phyloP scores from a whole-genome alignment of 2,329 filamentous ascomycete species.

The Xylaria sp. region DNA sequence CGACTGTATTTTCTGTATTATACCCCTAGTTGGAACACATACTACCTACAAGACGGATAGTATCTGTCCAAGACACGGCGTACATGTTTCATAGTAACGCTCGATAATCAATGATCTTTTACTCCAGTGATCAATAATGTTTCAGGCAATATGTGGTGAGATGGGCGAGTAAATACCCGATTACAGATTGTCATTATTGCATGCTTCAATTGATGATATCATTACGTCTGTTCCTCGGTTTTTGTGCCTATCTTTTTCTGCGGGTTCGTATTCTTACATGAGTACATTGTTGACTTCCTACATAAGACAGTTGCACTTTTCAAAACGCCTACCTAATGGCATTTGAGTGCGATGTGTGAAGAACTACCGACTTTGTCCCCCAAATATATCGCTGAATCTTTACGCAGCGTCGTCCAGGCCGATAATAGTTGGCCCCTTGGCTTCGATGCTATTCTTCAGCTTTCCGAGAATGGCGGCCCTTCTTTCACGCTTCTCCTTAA shows the following conservation, averaged over 20 bases:
- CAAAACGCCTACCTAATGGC: not conserved
- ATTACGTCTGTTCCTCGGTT: not conserved
- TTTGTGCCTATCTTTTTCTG: constrained; percentile 6
- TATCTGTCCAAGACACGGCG: constrained; percentile 17
- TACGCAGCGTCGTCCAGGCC: constrained; percentile 61
- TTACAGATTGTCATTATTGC: not conserved
- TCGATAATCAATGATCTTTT: constrained; percentile 5
- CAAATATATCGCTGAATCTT: not conserved
- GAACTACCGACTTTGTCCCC: not conserved
- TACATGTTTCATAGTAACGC: constrained; percentile 2
- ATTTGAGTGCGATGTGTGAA: not conserved
- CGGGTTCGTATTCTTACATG: constrained; percentile 17
- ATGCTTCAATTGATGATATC: not conserved
- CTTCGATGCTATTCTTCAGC: constrained; percentile 61
- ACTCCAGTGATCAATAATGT: constrained; percentile 5
- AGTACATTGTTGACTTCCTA: constrained; percentile 19
- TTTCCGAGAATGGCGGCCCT: constrained; percentile 64
- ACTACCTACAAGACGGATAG: not conserved
- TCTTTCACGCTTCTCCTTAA: constrained; percentile 65
- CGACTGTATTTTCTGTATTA: constrained; percentile 35
- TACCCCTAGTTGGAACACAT: constrained; percentile 24
- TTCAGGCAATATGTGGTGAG: not conserved
- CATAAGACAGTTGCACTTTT: not conserved
- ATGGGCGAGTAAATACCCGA: not conserved
- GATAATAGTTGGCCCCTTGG: constrained; percentile 63